phyloP scores from a whole-genome alignment of 129 eudicot species.

The Rutidosis leptorrhynchoides region DNA sequence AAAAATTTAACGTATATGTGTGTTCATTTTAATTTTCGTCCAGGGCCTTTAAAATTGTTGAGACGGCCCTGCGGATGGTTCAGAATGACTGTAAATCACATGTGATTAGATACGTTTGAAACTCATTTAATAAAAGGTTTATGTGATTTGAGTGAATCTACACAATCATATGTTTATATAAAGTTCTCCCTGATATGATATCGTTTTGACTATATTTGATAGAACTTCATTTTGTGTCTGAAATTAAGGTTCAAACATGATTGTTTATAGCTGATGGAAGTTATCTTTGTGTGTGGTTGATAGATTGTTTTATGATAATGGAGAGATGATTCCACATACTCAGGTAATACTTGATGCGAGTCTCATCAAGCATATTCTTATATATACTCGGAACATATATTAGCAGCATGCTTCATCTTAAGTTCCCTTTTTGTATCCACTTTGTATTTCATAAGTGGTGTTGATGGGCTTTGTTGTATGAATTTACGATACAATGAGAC shows the following conservation, averaged over 20 bases:
- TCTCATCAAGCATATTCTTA: neutral
- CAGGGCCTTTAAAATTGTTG: no score
- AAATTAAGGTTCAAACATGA: neutral
- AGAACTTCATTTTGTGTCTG: neutral
- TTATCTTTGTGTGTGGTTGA: constrained; percentile 16
- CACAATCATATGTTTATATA: neutral
- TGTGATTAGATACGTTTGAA: neutral
- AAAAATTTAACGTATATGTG: no score
- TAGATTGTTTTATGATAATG: constrained; percentile 27
- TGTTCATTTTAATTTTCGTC: no score
- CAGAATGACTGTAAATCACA: neutral
- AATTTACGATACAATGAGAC: no score
- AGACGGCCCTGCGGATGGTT: no score
- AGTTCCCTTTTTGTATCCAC: neutral
- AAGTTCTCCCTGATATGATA: neutral
- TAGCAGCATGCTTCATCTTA: constrained; percentile 2
- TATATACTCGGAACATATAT: neutral
- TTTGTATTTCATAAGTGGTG: no score
- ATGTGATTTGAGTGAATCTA: neutral
- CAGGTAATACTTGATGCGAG: constrained; percentile 36
- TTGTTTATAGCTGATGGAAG: neutral
- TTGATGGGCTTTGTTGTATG: neutral
- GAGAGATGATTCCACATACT: constrained; percentile 26
- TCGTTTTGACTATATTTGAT: neutral
- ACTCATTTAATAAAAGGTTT: neutral